phyloP scores from a whole-genome alignment of 2,329 filamentous ascomycete genomes.

The Colletotrichum sp. region DNA sequence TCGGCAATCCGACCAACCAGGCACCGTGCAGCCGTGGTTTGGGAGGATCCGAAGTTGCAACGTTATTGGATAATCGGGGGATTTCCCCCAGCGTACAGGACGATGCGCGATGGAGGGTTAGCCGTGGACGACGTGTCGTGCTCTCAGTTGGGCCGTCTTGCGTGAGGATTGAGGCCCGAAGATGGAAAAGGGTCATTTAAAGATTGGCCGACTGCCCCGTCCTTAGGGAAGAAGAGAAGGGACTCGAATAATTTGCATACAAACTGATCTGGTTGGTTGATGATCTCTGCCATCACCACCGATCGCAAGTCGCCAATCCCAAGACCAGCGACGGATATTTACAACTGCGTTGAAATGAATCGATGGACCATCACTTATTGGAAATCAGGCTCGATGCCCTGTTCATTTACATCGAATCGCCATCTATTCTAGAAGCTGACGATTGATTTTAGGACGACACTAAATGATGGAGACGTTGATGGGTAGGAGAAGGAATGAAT shows the following conservation, averaged over 20 bases:
- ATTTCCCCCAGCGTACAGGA: background rate
- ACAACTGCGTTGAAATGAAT: background rate
- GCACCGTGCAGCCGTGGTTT: background rate
- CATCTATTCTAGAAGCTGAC: constrained; percentile 10
- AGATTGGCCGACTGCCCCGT: background rate
- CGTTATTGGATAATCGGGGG: background rate
- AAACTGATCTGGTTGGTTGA: background rate
- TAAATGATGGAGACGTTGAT: background rate
- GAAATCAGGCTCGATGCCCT: background rate
- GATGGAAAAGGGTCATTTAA: background rate
- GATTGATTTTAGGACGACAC: background rate
- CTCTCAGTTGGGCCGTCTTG: background rate
- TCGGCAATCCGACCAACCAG: constrained; percentile 14
- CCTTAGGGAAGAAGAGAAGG: background rate
- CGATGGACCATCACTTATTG: background rate
- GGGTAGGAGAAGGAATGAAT: background rate
- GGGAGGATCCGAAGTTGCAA: background rate
- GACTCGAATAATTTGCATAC: background rate
- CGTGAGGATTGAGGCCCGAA: background rate
- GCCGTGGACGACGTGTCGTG: background rate
- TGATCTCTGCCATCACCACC: background rate
- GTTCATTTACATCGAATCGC: background rate
- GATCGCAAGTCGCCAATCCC: background rate
- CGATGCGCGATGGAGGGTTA: background rate
- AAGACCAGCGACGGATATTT: background rate